Conservation (phyloP, 176 grass and related monocot genomes). For the Musa itinerans region DNA sequence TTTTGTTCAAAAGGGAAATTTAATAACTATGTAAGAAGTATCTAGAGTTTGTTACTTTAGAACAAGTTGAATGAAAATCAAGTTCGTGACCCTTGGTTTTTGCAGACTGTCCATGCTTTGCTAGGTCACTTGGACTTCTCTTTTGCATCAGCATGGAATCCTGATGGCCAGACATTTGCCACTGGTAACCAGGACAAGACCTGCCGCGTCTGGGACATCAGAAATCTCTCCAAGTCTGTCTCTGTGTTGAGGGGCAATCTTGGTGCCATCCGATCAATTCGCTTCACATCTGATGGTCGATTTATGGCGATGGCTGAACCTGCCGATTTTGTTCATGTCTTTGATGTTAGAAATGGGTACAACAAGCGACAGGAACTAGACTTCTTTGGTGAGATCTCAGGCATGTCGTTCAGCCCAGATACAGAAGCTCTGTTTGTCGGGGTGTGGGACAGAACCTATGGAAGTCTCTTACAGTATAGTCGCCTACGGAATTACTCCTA, state of each 20-base stretch:
- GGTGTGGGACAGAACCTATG: constrained; percentile 44
- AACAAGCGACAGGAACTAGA: constrained; percentile 61
- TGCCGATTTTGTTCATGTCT: constrained; percentile 12
- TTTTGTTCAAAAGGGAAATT: too few species aligned
- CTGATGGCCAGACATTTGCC: constrained; percentile 8
- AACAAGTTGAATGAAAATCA: too few species aligned
- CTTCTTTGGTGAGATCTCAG: constrained; percentile 69
- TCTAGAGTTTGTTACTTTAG: too few species aligned
- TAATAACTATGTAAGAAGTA: too few species aligned
- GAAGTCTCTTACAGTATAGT: constrained; percentile 64
- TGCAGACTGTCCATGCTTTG: constrained; percentile 15
- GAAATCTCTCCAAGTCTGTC: constrained; percentile 5
- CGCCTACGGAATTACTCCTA: constrained; percentile 40
- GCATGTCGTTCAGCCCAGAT: constrained; percentile 74
- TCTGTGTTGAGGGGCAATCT: constrained; percentile 11
- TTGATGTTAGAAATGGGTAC: constrained; percentile 6
- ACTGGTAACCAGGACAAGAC: constrained; percentile 18
- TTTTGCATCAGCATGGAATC: constrained; percentile 18
- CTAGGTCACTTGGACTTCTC: not conserved
- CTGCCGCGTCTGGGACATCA: constrained; percentile 7
- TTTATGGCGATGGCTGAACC: too few species aligned
- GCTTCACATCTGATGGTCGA: constrained; percentile 6
- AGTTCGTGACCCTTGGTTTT: not conserved
- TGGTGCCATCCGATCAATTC: constrained; percentile 4
- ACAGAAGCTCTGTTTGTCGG: constrained; percentile 63